phyloP scores from a whole-genome alignment of 1,284 basidiomycete species.

The Phylloporus sp. region DNA sequence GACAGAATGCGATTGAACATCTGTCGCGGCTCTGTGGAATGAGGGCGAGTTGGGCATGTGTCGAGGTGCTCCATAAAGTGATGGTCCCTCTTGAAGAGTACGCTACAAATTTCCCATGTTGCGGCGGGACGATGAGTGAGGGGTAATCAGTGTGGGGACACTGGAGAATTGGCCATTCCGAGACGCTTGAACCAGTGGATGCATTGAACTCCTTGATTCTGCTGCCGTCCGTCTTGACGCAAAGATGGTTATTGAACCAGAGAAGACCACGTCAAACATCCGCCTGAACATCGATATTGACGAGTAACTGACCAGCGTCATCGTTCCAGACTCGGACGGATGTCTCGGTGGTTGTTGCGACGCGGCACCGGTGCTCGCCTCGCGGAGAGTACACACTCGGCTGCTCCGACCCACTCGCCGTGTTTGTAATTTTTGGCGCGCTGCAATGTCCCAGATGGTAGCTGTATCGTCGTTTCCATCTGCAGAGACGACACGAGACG shows the following conservation, averaged over 20 bases:
- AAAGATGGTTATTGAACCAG: constrained; percentile 14
- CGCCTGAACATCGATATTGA: neutral
- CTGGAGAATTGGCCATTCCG: constrained; percentile 11
- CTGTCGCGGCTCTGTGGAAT: neutral
- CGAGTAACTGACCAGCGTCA: neutral
- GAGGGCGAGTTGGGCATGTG: no score
- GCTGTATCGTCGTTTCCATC: neutral
- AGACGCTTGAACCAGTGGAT: neutral
- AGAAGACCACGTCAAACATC: constrained; percentile 14
- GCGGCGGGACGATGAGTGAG: constrained; percentile 18
- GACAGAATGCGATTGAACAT: constrained; percentile 15
- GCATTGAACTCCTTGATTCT: constrained; percentile 9
- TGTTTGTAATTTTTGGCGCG: neutral
- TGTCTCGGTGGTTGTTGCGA: no score
- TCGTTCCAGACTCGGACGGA: neutral
- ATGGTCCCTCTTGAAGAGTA: neutral
- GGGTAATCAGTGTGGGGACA: no score
- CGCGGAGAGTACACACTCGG: constrained; percentile 20
- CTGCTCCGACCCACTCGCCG: neutral
- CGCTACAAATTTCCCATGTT: neutral
- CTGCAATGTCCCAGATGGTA: constrained; percentile 12
- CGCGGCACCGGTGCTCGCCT: neutral
- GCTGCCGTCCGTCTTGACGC: constrained; percentile 2
- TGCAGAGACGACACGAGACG: constrained; percentile 9
- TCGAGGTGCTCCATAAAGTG: neutral